Evolutionary conservation across 1,284 basidiomycete species (phyloP), one percentile per base, ranked within the genome.

Genomic region (Cerioporus squamosus): DNA sequence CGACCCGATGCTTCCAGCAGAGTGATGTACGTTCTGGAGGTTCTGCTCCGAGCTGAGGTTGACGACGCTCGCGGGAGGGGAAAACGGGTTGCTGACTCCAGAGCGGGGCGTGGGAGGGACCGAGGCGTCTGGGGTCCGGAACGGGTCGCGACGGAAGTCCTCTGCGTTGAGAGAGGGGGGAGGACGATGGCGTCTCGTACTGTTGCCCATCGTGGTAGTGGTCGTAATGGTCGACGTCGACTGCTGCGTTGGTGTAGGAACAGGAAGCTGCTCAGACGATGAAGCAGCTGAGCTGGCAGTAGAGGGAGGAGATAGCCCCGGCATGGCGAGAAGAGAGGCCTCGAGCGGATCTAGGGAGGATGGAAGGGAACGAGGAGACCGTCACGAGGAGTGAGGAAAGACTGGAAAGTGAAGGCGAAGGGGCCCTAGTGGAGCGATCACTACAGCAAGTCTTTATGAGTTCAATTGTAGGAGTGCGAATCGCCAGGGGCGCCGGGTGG

Each of bases 61-160:
- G 62, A 74, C 67, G 20, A 81, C 73, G 64, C 80, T 84, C 5
- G 75, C 73, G 3, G 82, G 79, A 12, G 85, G 75, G 0, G 84
- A 85, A 70, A 85, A 83, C 0, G 84, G 81, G 68, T 82, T 82
- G 58, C 67, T 63, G 20, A 68, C 60, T 20, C 73, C 71, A 29
- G 72, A 73, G 49, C 66, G 68, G 2, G 77, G 68, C 1, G 75
- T 75, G 15, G 72, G 70, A 2, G 77, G 75, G 15, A 70, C 69
- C 15, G 75, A 76, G 23, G 48, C 39, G 26, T 59, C 63, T 23
- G 71, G 71, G 2, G 70, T 65, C 51, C 65, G 62, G 68, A 75
- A 75, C 9, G 74, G 74, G 59, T 74, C 70, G 31, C 64, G 65
- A 40, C 65, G 66, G 15, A 55, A 44, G 40, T 67, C 63, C 22